These are phyloP conservation scores for Penicillium turbatum DNA, from an alignment of 495 filamentous ascomycete species.

Conservation along the genomic window DNA sequence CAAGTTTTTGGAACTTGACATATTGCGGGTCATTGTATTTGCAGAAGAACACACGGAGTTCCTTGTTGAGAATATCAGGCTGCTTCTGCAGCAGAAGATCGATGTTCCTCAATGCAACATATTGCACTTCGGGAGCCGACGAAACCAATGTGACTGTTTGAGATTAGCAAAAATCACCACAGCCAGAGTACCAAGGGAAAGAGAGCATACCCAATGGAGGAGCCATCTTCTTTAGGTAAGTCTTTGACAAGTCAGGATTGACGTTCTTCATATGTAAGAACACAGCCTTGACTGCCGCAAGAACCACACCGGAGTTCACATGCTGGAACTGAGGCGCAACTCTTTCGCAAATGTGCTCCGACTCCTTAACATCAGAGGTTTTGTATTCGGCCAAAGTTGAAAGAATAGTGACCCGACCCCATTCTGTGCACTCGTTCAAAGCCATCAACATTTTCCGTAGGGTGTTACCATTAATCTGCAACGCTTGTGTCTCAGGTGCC, in stretches of 20 bases:
- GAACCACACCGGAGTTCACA: slow-evolving; percentile 92
- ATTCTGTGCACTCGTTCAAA: slow-evolving; percentile 97
- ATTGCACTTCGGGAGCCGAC: slow-evolving; percentile 94
- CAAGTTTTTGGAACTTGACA: slow-evolving; percentile 94
- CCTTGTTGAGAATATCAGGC: slow-evolving; percentile 93
- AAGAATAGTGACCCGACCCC: slow-evolving; percentile 95
- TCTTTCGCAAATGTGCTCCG: slow-evolving; percentile 96
- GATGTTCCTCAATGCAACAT: slow-evolving; percentile 93
- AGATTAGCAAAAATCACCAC: slow-evolving; percentile 23
- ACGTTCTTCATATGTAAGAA: slow-evolving; percentile 93
- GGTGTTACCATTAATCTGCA: slow-evolving; percentile 72
- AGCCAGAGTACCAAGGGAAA: background rate
- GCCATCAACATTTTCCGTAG: slow-evolving; percentile 97
- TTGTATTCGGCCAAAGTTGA: slow-evolving; percentile 85
- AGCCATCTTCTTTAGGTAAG: slow-evolving; percentile 97
- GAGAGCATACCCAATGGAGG: slow-evolving; percentile 72
- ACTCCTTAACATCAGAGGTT: slow-evolving; percentile 83
- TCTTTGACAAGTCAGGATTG: slow-evolving; percentile 67
- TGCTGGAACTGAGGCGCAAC: slow-evolving; percentile 97
- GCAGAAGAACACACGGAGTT: slow-evolving; percentile 98
- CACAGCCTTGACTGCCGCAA: slow-evolving; percentile 95
- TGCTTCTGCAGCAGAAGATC: slow-evolving; percentile 93
- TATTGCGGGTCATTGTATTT: slow-evolving; percentile 99
- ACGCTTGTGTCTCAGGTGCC: slow-evolving; percentile 82
- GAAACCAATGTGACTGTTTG: slow-evolving; percentile 84